A percentile compares a stretch with the other conserved stretches of the same genome.
These are phyloP conservation scores for Starmerella floricola DNA, from an alignment of 805 yeast genomes.

Conservation along the genomic window DNA sequence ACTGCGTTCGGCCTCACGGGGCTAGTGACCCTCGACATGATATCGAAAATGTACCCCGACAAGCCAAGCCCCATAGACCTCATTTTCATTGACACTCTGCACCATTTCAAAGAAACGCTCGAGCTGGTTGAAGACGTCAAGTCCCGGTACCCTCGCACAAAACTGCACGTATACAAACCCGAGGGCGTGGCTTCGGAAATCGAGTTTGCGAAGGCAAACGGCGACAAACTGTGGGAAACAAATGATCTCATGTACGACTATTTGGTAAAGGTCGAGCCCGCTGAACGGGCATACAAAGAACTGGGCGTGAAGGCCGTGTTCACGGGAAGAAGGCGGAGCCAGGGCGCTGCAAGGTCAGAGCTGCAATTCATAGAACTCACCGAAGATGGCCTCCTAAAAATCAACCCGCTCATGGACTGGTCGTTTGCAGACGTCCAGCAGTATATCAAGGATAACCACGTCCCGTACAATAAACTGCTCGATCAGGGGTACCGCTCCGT, in stretches of 20 bases:
- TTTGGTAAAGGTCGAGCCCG: constrained; percentile 84
- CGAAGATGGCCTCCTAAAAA: constrained; percentile 59
- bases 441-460: constrained; percentile 57
- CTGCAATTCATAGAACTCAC: constrained; percentile 64
- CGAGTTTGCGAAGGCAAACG: constrained; percentile 58
- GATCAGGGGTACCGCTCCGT: constrained; percentile 82
- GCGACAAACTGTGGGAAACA: constrained; percentile 69
- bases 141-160: constrained; percentile 41
- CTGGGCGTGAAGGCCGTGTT: constrained; percentile 70
- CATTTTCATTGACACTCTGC: constrained; percentile 78
- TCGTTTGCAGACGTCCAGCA: constrained; percentile 54
- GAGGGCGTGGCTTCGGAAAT: constrained; percentile 39
- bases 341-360: constrained; percentile 70
- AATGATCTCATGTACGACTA: constrained; percentile 76
- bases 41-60: constrained; percentile 39
- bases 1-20: constrained; percentile 95
- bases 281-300: constrained; percentile 67
- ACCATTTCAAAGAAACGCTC: constrained; percentile 89
- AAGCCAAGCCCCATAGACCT: constrained; percentile 45
- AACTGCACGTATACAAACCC: constrained; percentile 60
- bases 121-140: constrained; percentile 54
- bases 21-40: constrained; percentile 71
- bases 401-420: constrained; percentile 84
- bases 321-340: constrained; percentile 83
- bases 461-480: constrained; percentile 74